Percentiles rank a stretch among this genome's conserved stretches.
These are phyloP conservation scores for Kwoniella bestiolae DNA, from an alignment of 768 basidiomycete species.

Conservation along the genomic window DNA sequence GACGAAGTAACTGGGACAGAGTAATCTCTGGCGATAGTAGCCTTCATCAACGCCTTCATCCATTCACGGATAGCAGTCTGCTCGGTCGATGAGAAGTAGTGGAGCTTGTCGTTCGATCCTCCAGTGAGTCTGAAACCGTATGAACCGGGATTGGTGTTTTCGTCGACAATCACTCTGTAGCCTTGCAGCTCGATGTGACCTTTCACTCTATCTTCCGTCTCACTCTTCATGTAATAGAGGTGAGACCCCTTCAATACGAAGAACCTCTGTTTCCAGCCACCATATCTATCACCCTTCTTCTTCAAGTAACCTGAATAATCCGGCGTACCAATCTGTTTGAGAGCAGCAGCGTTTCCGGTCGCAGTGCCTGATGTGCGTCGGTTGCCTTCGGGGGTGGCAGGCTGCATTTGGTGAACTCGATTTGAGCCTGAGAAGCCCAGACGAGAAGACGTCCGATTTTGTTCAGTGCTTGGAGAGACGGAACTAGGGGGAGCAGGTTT, in stretches of 20 bases:
- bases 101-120: constrained; percentile 74
- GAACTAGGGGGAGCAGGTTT: constrained; percentile 70
- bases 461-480: constrained; percentile 27
- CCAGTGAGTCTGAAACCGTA: constrained; percentile 96
- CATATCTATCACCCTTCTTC: constrained; percentile 92
- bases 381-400: constrained; percentile 36
- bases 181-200: constrained; percentile 91
- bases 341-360: constrained; percentile 63
- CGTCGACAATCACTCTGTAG: constrained; percentile 90
- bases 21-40: constrained; percentile 93
- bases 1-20: constrained; percentile 92
- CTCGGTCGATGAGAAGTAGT: constrained; percentile 91
- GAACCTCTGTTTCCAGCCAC: constrained; percentile 87
- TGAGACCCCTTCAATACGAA: constrained; percentile 91
- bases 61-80: constrained; percentile 84
- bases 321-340: constrained; percentile 86
- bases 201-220: constrained; percentile 92
- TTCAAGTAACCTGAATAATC: constrained; percentile 94
- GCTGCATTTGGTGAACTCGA: constrained; percentile 44
- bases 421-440: constrained; percentile 26
- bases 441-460: constrained; percentile 21
- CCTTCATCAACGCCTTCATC: constrained; percentile 99
- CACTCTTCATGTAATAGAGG: constrained; percentile 81
- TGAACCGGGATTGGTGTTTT: constrained; percentile 85
- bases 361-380: constrained; percentile 17